Evolutionary conservation across 805 yeast genomes (phyloP), one percentile per base, ranked within the genome.

Genomic region (Zygoascus flipseniorum): DNA sequence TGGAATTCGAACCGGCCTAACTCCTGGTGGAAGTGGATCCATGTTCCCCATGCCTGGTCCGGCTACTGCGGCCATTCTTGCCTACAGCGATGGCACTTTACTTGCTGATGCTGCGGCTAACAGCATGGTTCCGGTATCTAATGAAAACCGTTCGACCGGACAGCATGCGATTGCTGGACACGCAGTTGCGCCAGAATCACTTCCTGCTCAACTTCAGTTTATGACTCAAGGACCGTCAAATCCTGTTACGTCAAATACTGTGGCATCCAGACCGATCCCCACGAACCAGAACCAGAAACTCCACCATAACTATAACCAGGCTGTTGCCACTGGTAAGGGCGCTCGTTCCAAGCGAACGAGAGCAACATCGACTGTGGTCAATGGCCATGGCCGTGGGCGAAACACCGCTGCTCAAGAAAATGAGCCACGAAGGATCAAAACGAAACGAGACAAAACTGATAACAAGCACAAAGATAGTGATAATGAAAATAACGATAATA

Each of bases 1-100:
- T 13, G 50, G 55, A 6, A 0, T 86, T 82, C 1, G 76, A n/a
- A 64, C 71, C 4, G 70, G 69, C 4, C 58, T 67, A 23, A 68
- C 71, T 11, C 71, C 71, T 19, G 71, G 71, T n/a, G 69, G 67
- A 35, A 57, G 62, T 37, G 68, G 67, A 6, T 56, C 69, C 19
- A 64, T 63, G 57, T 65, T 65, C 51, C 67, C 70, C 9, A 59
- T 60, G 8, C 75, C 74, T 53, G 65, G 69, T 41, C 68, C 72
- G 26, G 59, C 65, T 23, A 62, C 69, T 6, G 67, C 69, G 18
- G 64, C 70, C 52, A 48, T 74, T 56, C 54, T 66, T 62, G 55
- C 77, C 63, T 37, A 31, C 41, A 32, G n/a, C 41, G 49, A 46
- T 28, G 48, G 48, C 14, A 47, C 20, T 31, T n/a, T 52, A 41